A percentile compares a stretch with the other conserved stretches of the same genome.
phyloP scores from a whole-genome alignment of 768 basidiomycete species.

The Phylloporus sp. region DNA sequence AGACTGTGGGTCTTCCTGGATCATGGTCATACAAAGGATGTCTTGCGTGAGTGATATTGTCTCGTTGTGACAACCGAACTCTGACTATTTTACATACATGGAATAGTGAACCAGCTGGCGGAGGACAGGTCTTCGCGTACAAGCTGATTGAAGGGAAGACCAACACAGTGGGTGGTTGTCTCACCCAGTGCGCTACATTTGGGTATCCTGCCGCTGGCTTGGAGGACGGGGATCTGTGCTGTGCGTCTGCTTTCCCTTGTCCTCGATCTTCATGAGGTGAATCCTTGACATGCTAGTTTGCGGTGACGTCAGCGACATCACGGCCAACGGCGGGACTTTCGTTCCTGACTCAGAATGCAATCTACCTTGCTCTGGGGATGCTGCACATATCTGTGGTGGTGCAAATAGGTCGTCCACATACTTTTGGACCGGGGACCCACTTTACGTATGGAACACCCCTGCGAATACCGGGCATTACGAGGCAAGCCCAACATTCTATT shows the following conservation, averaged over 20 bases:
- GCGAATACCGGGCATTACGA: constrained; percentile 65
- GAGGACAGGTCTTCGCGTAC: constrained; percentile 54
- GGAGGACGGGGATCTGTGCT: constrained; percentile 71
- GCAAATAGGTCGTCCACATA: constrained; percentile 51
- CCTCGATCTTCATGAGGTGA: background rate
- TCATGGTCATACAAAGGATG: constrained; percentile 67
- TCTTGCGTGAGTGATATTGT: constrained; percentile 44
- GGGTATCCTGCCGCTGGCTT: constrained; percentile 70
- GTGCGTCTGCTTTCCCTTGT: constrained; percentile 38
- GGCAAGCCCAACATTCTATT: constrained; percentile 35
- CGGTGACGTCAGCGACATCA: constrained; percentile 59
- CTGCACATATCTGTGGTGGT: constrained; percentile 64
- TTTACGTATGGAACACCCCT: constrained; percentile 66
- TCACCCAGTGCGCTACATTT: constrained; percentile 64
- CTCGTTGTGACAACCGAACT: background rate
- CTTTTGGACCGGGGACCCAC: constrained; percentile 42
- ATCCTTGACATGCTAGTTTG: constrained; percentile 44
- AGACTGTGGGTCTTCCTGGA: constrained; percentile 56
- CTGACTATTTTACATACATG: background rate
- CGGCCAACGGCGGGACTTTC: constrained; percentile 27
- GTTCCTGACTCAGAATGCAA: constrained; percentile 40
- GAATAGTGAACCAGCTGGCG: constrained; percentile 43
- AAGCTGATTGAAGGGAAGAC: constrained; percentile 55
- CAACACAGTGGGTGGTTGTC: constrained; percentile 61
- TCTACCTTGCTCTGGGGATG: constrained; percentile 65